Percentiles rank a stretch among this genome's conserved stretches.
These are phyloP conservation scores for Pulicaria dysenterica DNA, from an alignment of 129 eudicot genomes.

Conservation along the genomic window DNA sequence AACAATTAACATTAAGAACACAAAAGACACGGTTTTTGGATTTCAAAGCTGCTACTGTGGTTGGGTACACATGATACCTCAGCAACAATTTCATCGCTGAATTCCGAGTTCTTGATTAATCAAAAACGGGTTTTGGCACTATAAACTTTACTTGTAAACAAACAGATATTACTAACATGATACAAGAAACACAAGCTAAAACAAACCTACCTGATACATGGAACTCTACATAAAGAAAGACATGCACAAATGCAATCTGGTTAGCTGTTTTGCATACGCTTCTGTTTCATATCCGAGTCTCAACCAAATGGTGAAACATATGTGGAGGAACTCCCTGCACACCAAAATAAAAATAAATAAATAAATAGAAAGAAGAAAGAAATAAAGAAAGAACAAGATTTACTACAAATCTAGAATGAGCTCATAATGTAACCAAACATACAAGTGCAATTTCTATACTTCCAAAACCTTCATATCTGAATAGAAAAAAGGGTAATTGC, in stretches of 20 bases:
- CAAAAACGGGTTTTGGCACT: slow-evolving; percentile 18
- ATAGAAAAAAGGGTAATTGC: background rate
- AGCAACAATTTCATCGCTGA: no score
- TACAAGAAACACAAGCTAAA: slow-evolving; percentile 8
- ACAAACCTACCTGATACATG: slow-evolving; percentile 17
- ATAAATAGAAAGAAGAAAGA: no score
- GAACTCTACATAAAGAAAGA: slow-evolving; percentile 3
- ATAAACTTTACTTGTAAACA: slow-evolving; percentile 7
- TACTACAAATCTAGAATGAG: no score
- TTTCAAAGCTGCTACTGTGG: no score
- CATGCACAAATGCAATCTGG: slow-evolving; percentile 8
- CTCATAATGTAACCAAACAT: no score
- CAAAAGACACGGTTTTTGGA: no score
- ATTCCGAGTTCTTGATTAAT: no score
- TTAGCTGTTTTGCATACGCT: background rate
- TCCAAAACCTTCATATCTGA: no score
- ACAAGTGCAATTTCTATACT: no score
- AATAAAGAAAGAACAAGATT: no score
- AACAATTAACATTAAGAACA: no score
- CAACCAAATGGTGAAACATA: slow-evolving; percentile 25
- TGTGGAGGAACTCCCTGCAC: slow-evolving; percentile 27
- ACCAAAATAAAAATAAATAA: background rate
- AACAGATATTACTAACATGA: slow-evolving; percentile 19
- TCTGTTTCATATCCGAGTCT: slow-evolving; percentile 15
- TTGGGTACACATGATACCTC: no score